Evolutionary conservation across 2,329 filamentous ascomycete genomes (phyloP).

Genomic region (Colletotrichum sansevieriae): DNA sequence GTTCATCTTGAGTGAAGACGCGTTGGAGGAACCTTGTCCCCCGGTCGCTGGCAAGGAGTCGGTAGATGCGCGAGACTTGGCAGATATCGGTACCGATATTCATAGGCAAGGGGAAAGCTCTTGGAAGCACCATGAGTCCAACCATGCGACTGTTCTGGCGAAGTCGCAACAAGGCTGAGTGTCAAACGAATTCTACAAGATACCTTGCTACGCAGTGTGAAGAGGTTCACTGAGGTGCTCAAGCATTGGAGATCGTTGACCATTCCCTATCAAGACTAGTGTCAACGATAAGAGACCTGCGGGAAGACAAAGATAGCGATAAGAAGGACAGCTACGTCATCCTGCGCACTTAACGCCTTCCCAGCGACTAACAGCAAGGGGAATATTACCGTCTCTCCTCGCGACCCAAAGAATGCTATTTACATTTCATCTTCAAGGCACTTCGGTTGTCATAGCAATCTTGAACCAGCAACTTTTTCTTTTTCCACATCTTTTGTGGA

Average conservation of each 20-base stretch:
- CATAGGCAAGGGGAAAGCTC: constrained; percentile 73
- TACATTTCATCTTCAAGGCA: constrained; percentile 24
- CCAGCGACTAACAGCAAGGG: constrained; percentile 7
- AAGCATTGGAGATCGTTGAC: not conserved
- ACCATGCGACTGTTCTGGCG: not conserved
- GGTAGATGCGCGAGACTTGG: constrained; percentile 73
- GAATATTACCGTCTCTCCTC: constrained; percentile 19
- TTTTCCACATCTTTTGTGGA: not conserved
- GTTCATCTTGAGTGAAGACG: constrained; percentile 61
- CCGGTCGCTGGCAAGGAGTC: constrained; percentile 63
- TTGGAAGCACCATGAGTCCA: constrained; percentile 25
- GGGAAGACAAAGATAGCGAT: constrained; percentile 35
- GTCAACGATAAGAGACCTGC: constrained; percentile 12
- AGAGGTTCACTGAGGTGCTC: constrained; percentile 4
- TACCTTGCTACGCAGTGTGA: not conserved
- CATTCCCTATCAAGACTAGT: constrained; percentile 22
- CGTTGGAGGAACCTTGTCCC: constrained; percentile 61
- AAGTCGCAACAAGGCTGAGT: not conserved
- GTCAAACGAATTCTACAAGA: not conserved
- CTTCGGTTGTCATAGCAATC: constrained; percentile 14
- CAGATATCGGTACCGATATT: constrained; percentile 86
- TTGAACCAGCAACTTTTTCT: constrained; percentile 14
- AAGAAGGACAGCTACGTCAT: constrained; percentile 35
- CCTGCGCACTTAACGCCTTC: not conserved
- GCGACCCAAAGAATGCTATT: constrained; percentile 28